phyloP scores from a whole-genome alignment of 768 basidiomycete genomes.

The Boletus subparvulus region DNA sequence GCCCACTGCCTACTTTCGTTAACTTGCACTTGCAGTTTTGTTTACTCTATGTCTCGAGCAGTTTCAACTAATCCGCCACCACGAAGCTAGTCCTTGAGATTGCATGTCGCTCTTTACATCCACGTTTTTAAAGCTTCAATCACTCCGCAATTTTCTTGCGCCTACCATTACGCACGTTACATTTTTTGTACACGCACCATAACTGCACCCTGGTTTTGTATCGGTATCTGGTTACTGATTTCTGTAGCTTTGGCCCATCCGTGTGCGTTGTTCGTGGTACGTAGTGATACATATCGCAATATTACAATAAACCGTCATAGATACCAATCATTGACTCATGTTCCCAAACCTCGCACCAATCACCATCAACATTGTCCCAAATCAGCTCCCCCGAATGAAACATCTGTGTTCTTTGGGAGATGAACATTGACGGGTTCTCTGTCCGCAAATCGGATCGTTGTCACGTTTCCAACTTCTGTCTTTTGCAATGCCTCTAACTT shows the following conservation, averaged over 20 bases:
- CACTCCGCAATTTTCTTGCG: not conserved
- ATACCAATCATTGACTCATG: not conserved
- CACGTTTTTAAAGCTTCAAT: constrained; percentile 1
- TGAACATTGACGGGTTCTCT: not conserved
- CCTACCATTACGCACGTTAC: not conserved
- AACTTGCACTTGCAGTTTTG: not conserved
- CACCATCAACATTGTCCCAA: constrained; percentile 1
- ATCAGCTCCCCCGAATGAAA: not conserved
- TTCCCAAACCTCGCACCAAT: not conserved
- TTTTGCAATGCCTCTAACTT: constrained; percentile 15
- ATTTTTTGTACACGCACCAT: not conserved
- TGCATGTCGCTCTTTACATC: constrained; percentile 7
- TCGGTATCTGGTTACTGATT: not conserved
- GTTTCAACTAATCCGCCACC: not conserved
- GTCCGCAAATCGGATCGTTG: constrained; percentile 19
- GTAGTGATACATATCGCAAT: not conserved
- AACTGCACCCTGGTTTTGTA: constrained; percentile 19
- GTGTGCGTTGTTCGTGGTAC: not conserved
- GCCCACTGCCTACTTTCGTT: not conserved
- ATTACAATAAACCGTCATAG: not conserved
- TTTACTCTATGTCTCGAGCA: constrained; percentile 9
- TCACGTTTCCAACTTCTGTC: constrained; percentile 11
- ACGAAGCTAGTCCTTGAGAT: not conserved
- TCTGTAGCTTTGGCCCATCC: not conserved
- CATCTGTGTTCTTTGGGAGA: not conserved